These are phyloP conservation scores for Xylariaceae sp. DNA, from an alignment of 2,329 filamentous ascomycete genomes.

Conservation along the genomic window DNA sequence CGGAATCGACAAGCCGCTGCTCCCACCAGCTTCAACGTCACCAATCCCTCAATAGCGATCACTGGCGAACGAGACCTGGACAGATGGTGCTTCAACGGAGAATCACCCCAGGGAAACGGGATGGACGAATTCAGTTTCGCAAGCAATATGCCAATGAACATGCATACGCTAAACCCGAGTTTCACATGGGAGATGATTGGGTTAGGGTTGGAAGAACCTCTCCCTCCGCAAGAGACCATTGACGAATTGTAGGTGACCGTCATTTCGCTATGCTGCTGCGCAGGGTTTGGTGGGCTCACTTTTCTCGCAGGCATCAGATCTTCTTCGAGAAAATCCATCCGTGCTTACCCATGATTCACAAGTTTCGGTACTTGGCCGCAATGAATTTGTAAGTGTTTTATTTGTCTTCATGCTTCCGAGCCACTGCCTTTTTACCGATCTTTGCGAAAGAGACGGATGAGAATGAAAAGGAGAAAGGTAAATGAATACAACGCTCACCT, in stretches of 20 bases:
- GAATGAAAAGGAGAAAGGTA: not conserved
- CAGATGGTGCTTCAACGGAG: conserved; percentile 50
- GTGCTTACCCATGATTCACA: conserved; percentile 83
- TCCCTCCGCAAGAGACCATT: conserved; percentile 58
- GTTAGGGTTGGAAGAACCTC: conserved; percentile 53
- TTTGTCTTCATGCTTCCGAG: not conserved
- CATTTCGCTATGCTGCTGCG: not conserved
- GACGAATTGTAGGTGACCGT: conserved; percentile 66
- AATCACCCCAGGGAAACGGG: conserved; percentile 42
- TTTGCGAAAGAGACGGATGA: not conserved
- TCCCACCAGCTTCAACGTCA: conserved; percentile 38
- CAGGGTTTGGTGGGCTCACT: conserved; percentile 9
- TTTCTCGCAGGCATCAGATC: conserved; percentile 60
- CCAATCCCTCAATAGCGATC: conserved; percentile 45
- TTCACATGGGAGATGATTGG: conserved; percentile 77
- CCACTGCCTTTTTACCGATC: not conserved
- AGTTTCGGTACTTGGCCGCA: conserved; percentile 76
- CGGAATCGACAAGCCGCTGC: conserved; percentile 32
- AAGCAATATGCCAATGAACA: conserved; percentile 43
- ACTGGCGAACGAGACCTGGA: conserved; percentile 45
- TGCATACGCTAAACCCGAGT: conserved; percentile 47
- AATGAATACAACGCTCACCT: conserved; percentile 9
- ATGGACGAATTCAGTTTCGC: conserved; percentile 58
- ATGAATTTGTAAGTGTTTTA: conserved; percentile 64
- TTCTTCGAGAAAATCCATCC: conserved; percentile 91